Percentiles rank a stretch among this genome's conserved stretches.
phyloP scores from a whole-genome alignment of 2,329 filamentous ascomycete species.

The Lecanicillium sp. region DNA sequence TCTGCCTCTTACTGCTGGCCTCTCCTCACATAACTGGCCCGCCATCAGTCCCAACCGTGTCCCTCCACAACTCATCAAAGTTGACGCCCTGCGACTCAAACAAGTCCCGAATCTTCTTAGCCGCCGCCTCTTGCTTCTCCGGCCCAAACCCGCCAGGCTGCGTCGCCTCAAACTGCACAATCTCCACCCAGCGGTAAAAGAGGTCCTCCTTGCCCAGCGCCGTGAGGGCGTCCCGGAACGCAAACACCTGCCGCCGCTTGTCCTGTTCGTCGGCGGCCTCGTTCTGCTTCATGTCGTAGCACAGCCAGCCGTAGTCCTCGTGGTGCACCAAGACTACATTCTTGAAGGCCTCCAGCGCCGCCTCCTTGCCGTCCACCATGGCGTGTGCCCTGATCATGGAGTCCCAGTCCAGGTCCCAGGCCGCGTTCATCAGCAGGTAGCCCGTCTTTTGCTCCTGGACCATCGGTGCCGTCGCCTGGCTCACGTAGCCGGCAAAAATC shows the following conservation, averaged over 20 bases:
- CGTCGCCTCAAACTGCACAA: slow-evolving; percentile 80
- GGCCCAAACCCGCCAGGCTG: slow-evolving; percentile 70
- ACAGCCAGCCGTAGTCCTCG: slow-evolving; percentile 59
- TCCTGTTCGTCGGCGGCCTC: slow-evolving; percentile 50
- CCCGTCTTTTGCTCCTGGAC: slow-evolving; percentile 73
- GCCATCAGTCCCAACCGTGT: slow-evolving; percentile 38
- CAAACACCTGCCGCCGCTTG: slow-evolving; percentile 65
- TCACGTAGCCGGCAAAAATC: slow-evolving; percentile 54
- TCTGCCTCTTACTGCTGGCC: too few species aligned
- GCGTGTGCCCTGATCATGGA: slow-evolving; percentile 68
- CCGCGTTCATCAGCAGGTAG: slow-evolving; percentile 74
- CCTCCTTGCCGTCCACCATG: slow-evolving; percentile 56
- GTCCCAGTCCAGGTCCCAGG: slow-evolving; percentile 84
- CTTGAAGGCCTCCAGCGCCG: slow-evolving; percentile 59
- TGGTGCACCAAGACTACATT: slow-evolving; percentile 63
- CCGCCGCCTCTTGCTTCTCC: slow-evolving; percentile 64
- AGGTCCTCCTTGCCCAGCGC: slow-evolving; percentile 77
- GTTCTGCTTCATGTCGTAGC: slow-evolving; percentile 51
- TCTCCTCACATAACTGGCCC: not conserved
- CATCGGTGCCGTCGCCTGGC: slow-evolving; percentile 60
- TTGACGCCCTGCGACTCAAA: slow-evolving; percentile 72
- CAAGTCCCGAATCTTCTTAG: slow-evolving; percentile 65
- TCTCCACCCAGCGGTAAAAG: slow-evolving; percentile 89
- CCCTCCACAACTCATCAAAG: slow-evolving; percentile 72
- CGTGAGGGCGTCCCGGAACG: slow-evolving; percentile 69